Evolutionary conservation across 2,329 filamentous ascomycete species (phyloP), one percentile per base, ranked within the genome.

Genomic region (Colletotrichum graminicola): DNA sequence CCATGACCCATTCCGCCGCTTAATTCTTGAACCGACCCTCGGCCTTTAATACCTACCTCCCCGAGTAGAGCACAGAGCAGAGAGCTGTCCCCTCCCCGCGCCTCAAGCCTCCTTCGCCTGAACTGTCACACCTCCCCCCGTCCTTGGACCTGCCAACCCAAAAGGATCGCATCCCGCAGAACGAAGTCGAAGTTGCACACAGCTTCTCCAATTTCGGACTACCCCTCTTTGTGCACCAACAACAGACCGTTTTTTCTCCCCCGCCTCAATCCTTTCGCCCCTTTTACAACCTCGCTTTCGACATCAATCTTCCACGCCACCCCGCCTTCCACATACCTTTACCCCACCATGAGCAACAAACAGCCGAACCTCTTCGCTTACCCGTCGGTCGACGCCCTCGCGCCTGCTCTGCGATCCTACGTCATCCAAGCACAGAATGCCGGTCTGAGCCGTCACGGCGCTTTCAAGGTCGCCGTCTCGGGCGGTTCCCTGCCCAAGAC

Each of bases 381-480:
- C 83, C 84, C 90, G 75, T 87, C 87, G 81, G 84, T 88, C 78
- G 87, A 90, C 75, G 86, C 89, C 72, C 91, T 99, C 75, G 93
- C 94, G 26, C 84, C 88, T 45, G 91, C 92, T 74, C 89, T 99
- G 76, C 92, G 95, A 79, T 85, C 89, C 76, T 98, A 97, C 83
- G 86, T 98, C 77, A 87, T 98, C 76, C 89, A 93, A 77, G 91
- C 89, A 77, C 95, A 99, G 83, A 92, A 91, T 78, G 88, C 91
- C 72, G 94, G 94, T 71, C 84, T 98, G 74, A 84, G 87, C 75
- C 93, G 95, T 73, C 96, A 98, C 82, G 87, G 89, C 74, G 88
- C 87, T 79, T 98, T 99, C 88, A 95, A 97, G 82, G 87, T 99
- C 72, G 96, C 91, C 75, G 93, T 98, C 64, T 98, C 95, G 0